Evolutionary conservation across 2,329 filamentous ascomycete genomes (phyloP).

Genomic region (Diaporthe batatas): DNA sequence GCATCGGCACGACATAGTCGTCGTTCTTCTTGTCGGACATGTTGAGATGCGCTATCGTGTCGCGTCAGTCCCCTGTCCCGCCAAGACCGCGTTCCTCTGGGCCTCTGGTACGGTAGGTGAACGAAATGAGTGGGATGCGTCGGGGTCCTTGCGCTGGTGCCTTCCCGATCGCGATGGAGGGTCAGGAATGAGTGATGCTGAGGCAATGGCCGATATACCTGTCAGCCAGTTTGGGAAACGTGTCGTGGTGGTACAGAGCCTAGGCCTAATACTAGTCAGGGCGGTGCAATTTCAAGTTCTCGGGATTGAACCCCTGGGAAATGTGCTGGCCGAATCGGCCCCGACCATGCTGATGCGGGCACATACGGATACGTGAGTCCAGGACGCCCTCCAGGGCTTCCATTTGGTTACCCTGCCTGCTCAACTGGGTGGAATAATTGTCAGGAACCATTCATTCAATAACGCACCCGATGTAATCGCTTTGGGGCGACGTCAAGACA

Average conservation of each 20-base stretch:
- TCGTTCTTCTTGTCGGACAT: slow-evolving; percentile 94
- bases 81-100: neutral
- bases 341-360: slow-evolving; percentile 18
- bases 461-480: too few relatives aligned
- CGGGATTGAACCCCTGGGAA: slow-evolving; percentile 16
- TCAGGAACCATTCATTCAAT: neutral
- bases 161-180: neutral
- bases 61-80: neutral
- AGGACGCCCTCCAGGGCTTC: neutral
- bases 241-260: slow-evolving; percentile 12
- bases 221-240: neutral
- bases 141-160: neutral
- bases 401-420: neutral
- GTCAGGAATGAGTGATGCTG: neutral
- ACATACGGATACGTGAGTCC: neutral
- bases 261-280: too few relatives aligned
- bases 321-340: neutral
- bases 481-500: too few relatives aligned
- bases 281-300: neutral
- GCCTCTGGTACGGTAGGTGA: neutral
- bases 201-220: neutral
- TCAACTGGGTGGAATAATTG: neutral
- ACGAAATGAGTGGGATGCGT: neutral
- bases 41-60: neutral
- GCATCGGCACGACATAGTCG: slow-evolving; percentile 80